These are phyloP conservation scores for Cyphellophora attinorum DNA, from an alignment of 2,329 filamentous ascomycete species.

Conservation along the genomic window DNA sequence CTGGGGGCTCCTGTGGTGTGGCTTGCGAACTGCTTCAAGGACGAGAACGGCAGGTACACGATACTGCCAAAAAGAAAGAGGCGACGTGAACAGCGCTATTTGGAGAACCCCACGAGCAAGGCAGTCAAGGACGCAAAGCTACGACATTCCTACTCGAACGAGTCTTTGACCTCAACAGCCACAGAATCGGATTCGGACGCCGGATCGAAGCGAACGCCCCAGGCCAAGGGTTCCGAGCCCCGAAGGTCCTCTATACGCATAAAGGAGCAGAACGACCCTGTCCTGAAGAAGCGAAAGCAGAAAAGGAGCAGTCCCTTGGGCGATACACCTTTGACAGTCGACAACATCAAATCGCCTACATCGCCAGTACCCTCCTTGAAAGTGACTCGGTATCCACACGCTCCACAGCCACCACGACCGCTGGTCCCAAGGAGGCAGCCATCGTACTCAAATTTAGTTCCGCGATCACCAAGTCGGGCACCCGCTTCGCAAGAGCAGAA, in stretches of 20 bases:
- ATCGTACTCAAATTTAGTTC: slow-evolving; percentile 63
- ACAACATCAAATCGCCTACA: slow-evolving; percentile 86
- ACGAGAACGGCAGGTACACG: slow-evolving; percentile 54
- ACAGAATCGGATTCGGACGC: slow-evolving; percentile 16
- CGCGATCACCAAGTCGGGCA: slow-evolving; percentile 29
- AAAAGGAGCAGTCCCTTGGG: slow-evolving; percentile 15
- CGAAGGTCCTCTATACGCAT: slow-evolving; percentile 17
- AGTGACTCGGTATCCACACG: slow-evolving; percentile 82
- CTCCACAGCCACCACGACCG: slow-evolving; percentile 78
- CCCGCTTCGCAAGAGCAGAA: slow-evolving; percentile 60
- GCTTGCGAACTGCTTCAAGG: slow-evolving; percentile 72
- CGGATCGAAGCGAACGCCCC: slow-evolving; percentile 2
- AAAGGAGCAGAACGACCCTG: slow-evolving; percentile 22
- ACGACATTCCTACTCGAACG: slow-evolving; percentile 17
- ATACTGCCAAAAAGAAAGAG: slow-evolving; percentile 2
- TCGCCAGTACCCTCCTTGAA: slow-evolving; percentile 60
- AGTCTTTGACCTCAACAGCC: slow-evolving; percentile 11
- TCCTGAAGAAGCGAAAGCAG: slow-evolving; percentile 45
- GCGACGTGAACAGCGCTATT: neutral
- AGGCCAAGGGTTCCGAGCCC: slow-evolving; percentile 11
- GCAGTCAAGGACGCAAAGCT: slow-evolving; percentile 13
- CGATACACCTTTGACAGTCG: slow-evolving; percentile 52
- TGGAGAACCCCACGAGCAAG: neutral
- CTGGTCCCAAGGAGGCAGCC: slow-evolving; percentile 82
- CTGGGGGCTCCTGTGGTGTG: slow-evolving; percentile 74